Conservation (phyloP, 2,329 filamentous ascomycete genomes). For the Madurella fahalii region DNA sequence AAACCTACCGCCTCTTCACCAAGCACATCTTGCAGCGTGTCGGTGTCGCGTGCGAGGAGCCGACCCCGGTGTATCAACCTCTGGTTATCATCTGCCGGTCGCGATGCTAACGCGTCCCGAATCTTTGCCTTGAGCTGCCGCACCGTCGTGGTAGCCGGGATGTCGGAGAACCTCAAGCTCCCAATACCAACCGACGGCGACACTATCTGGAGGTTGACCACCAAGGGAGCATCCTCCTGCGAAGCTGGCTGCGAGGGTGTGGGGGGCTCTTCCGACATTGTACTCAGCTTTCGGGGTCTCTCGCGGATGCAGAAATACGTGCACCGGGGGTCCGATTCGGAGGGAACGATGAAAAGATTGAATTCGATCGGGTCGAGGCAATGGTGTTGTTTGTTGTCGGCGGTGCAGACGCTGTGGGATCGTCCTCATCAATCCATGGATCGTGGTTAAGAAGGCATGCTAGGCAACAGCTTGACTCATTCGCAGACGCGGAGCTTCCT, state of each 20-base stretch:
- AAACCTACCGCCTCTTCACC: conserved; percentile 49
- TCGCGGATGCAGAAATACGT: not conserved
- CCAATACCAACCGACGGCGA: conserved; percentile 55
- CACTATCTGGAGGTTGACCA: conserved; percentile 54
- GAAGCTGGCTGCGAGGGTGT: conserved; percentile 3
- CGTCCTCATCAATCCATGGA: not conserved
- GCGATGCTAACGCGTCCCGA: conserved; percentile 46
- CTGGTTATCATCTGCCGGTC: conserved; percentile 52
- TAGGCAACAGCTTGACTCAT: not conserved
- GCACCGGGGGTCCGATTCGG: not conserved
- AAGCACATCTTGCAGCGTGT: conserved; percentile 55
- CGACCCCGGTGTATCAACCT: conserved; percentile 59
- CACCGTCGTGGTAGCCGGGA: conserved; percentile 50
- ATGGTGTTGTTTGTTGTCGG: not conserved
- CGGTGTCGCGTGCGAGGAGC: conserved; percentile 49
- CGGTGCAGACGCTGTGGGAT: not conserved
- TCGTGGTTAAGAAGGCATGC: conserved; percentile 11
- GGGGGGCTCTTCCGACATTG: conserved; percentile 23
- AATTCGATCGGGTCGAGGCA: not conserved
- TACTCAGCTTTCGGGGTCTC: not conserved
- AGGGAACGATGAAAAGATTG: not conserved
- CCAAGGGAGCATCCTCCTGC: conserved; percentile 26
- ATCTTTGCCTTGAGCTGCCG: conserved; percentile 57
- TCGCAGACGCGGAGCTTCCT: not conserved
- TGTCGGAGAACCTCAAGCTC: conserved; percentile 45